Evolutionary conservation across 225 moss, liverwort and hornwort species (phyloP), one percentile per base, ranked within the genome.

Genomic region (Neckera pumila): DNA sequence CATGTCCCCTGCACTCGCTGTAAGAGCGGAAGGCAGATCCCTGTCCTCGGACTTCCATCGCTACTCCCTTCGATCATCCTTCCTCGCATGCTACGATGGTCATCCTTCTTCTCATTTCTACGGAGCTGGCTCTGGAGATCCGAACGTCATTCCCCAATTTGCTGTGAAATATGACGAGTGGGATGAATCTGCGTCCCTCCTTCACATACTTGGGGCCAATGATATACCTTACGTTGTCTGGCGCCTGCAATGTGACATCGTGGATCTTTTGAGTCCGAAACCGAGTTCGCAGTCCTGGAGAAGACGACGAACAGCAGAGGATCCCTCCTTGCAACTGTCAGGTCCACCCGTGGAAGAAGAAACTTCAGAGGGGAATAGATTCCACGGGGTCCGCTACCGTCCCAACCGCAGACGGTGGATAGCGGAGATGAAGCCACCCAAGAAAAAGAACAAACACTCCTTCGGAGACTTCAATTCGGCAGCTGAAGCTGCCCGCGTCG

Each of bases 201-300:
- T 79, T n/a, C 43, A 14, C 18, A 69, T 89, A 62, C 31, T 84
- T 26, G 80, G 86, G 43, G 47, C 78, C 74, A 16, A 20, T 36
- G 81, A 85, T 43, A 15, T 82, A 26, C n/a, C 18, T n/a, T 88
- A 76, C 69, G 86, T 89, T 49, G 58, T 89, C 72, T 86, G 88
- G 88, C 86, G 75, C 84, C 82, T 91, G 80, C 89, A 91, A 45
- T 76, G 89, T 31, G 89, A 91, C 75, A 73, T 89, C n/a, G 87
- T 80, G 51, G 89, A 91, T 54, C 69, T 88, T n/a, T 36, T 7
- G 10, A 64, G 49, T n/a, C 84, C 21, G 25, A 63, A 57, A 14
- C n/a, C 40, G 11, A 58, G 45, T 17, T 38, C 31, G 15, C 40
- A n/a, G 10, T 63, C 9, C 17, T 45, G 84, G 62, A 87, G 59